Evolutionary conservation across 106 monocot species (phyloP), one percentile per base, ranked within the genome.

Genomic region (Phalaenopsis equestris): DNA sequence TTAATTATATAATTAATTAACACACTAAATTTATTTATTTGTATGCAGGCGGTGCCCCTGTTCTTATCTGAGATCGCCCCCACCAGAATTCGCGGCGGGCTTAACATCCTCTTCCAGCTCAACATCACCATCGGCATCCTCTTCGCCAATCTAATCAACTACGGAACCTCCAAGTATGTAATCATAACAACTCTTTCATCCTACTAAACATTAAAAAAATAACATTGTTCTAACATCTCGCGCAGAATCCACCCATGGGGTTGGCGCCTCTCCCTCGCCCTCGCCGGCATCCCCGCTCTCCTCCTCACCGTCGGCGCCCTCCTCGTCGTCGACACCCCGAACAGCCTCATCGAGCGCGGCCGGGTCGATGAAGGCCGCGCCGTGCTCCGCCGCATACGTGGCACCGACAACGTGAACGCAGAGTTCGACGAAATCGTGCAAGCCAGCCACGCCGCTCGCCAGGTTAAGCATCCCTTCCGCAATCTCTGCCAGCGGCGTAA

Each of bases 381-480:
- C 15, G 94, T 91, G 49, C 88, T 94, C 18, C 73, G 64, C 75
- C 82, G 75, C 46, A 89, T 91, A 19, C 86, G 94, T 2, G 94
- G 94, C 67, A 88, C 85, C 6, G 73, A 86, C 64, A 89, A 94
- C 76, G 82, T 94, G 9, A 90, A 94, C 38, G 81, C 82, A 1
- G 94, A 94, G 83, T 92, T 86, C 84, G 61, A 91, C 1, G 95
- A 96, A 82, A 96, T 96, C 77, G 61, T 93, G 41, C 81, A 83
- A 47, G 95, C 93, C 7, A 88, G 90, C 79, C 85, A 55, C 37
- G 55, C 84, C 8, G 95, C 93, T 11, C 86, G 90, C 16, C 84
- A 88, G 49, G 95, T 96, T 57, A 89, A 96, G 86, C 91, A 93
- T 83, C 95, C 95, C 2, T 96, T 93, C 84, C 90, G 91, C 52